Evolutionary conservation across 805 yeast genomes (phyloP).

Genomic region (Candida insectalens): DNA sequence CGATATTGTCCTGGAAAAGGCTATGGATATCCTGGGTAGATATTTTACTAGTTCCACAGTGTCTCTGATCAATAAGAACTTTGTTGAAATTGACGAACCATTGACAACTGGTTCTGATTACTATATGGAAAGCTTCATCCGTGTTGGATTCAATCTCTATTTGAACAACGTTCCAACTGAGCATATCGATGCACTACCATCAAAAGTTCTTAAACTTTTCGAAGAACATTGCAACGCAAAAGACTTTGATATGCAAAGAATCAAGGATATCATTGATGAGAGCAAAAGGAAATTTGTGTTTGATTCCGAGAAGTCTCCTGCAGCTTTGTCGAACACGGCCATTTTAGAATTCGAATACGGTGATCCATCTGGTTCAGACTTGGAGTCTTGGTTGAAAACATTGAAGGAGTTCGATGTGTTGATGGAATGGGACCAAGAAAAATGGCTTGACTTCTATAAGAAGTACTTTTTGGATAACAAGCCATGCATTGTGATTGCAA

Average conservation of each 20-base stretch:
- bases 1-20: constrained; percentile 47
- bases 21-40: constrained; percentile 59
- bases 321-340: constrained; percentile 52
- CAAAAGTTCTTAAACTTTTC: constrained; percentile 40
- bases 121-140: constrained; percentile 65
- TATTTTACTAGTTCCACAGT: constrained; percentile 74
- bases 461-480: constrained; percentile 49
- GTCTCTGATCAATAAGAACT: constrained; percentile 57
- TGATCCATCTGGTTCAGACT: constrained; percentile 44
- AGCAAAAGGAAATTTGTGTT: constrained; percentile 51
- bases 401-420: constrained; percentile 54
- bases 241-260: constrained; percentile 51
- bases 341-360: constrained; percentile 80
- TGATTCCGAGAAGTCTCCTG: constrained; percentile 54
- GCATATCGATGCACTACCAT: constrained; percentile 43
- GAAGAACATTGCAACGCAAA: constrained; percentile 37
- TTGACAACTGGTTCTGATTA: constrained; percentile 61
- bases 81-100: constrained; percentile 80
- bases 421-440: constrained; percentile 45
- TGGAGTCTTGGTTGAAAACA: constrained; percentile 44
- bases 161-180: constrained; percentile 72
- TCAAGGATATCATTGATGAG: constrained; percentile 61
- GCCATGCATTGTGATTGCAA: constrained; percentile 58
- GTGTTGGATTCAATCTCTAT: constrained; percentile 47
- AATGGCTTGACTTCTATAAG: constrained; percentile 57